phyloP scores from a whole-genome alignment of 345 rosid genomes.

The Salix suchowensis region DNA sequence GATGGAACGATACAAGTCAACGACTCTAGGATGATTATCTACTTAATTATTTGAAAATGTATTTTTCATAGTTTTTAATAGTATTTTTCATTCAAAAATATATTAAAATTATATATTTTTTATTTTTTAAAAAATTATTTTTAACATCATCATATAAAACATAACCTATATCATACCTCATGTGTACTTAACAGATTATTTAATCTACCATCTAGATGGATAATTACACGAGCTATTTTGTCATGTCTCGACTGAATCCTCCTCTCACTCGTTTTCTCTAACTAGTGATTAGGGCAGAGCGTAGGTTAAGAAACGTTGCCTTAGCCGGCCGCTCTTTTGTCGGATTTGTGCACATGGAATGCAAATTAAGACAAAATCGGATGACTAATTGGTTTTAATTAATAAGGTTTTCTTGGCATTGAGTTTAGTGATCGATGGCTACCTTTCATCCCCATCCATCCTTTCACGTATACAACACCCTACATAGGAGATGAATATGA shows the following conservation, averaged over 20 bases:
- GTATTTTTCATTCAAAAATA: no score
- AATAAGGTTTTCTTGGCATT: neutral
- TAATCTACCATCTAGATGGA: neutral
- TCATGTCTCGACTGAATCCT: no score
- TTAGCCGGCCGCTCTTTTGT: slow-evolving; percentile 66
- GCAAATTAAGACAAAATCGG: slow-evolving; percentile 32
- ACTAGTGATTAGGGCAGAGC: slow-evolving; percentile 23
- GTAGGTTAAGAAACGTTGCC: slow-evolving; percentile 55
- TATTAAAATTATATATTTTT: no score
- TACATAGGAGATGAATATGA: no score
- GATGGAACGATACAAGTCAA: no score
- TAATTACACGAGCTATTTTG: neutral
- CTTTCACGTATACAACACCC: no score
- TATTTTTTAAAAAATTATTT: no score
- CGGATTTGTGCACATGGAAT: slow-evolving; percentile 27
- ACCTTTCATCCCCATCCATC: slow-evolving; percentile 17
- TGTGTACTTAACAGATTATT: neutral
- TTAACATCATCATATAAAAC: no score
- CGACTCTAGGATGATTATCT: no score
- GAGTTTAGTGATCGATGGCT: slow-evolving; percentile 35
- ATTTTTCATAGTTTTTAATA: no score
- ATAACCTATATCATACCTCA: no score
- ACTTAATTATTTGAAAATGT: no score
- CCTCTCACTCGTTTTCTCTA: neutral
- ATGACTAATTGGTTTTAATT: neutral